Conservation (phyloP, 2,329 filamentous ascomycete species). For the Diplocarpon mali region DNA sequence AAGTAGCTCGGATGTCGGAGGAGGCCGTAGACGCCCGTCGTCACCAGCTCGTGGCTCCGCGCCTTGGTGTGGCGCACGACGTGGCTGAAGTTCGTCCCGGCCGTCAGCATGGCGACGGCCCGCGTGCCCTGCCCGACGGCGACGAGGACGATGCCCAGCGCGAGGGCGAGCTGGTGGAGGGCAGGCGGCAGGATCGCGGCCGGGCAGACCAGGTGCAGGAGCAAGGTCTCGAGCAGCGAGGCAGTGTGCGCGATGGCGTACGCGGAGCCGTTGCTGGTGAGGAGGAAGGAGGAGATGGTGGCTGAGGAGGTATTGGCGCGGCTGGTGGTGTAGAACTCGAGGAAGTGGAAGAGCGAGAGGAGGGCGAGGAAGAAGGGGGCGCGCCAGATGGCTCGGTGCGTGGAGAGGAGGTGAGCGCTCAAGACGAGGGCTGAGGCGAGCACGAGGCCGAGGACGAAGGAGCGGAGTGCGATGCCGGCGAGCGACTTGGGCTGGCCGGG, state of each 20-base stretch:
- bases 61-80: slow-evolving; percentile 63
- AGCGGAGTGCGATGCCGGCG: slow-evolving; percentile 28
- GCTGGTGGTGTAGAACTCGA: slow-evolving; percentile 90
- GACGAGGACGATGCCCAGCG: slow-evolving; percentile 53
- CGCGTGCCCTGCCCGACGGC: slow-evolving; percentile 63
- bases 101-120: slow-evolving; percentile 78
- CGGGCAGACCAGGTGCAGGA: slow-evolving; percentile 48
- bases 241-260: slow-evolving; percentile 75
- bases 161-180: slow-evolving; percentile 30
- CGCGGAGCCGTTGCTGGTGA: slow-evolving; percentile 71
- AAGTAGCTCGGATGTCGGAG: slow-evolving; percentile 90
- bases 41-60: slow-evolving; percentile 68
- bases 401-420: slow-evolving; percentile 18
- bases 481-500: slow-evolving; percentile 26
- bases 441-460: slow-evolving; percentile 26
- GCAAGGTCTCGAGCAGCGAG: slow-evolving; percentile 61
- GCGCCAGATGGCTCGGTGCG: slow-evolving; percentile 39
- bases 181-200: slow-evolving; percentile 12
- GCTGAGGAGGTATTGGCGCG: slow-evolving; percentile 68
- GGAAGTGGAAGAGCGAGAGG: slow-evolving; percentile 80
- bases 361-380: slow-evolving; percentile 54
- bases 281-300: slow-evolving; percentile 64
- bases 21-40: slow-evolving; percentile 62
- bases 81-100: slow-evolving; percentile 87
- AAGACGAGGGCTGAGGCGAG: slow-evolving; percentile 17